Base-by-base conservation (phyloP, 2,329 filamentous ascomycete genomes). In the Fusarium buxicola region DNA sequence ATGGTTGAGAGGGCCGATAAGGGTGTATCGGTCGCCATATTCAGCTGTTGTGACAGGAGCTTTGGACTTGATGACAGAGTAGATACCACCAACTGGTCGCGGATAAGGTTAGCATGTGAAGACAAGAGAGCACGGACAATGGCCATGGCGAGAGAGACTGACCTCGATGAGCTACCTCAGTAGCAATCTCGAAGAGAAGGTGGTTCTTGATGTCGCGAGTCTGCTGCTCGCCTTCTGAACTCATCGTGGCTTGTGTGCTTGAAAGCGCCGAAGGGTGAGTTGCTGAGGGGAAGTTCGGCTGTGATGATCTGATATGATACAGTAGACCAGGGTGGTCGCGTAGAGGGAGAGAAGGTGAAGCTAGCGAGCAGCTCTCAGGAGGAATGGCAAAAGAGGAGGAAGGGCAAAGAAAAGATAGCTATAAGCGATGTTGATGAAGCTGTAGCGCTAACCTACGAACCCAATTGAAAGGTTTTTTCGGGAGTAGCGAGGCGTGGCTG, bases 1-100 rank as follows among this genome's bases (percentile, higher is more conserved):
- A 75, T 91, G 89, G 80, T 98, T 97, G 75, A 96, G 88, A 56
- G 95, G 95, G 2, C 95, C 95, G 76, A 99, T 94, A 66, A 98
- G 86, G 25, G 92, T 96, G 79, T 99, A 99, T 68, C 92, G 88
- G 58, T 97, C 93, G 78, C 95, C 95, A 95, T 98, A 99, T 79
- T 99, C 95, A 60, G 93, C 93, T 1, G 94, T 97, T 38, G 95
- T 98, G 61, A 98, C 95, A 46, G 95, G 94, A 32, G 95, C 94
- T 80, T 99, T 99, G 61, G 95, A 99, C 80, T 99, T 99, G 80
- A 99, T 89, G 67, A 99, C 95, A 13, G 94, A 98, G 84, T 99
- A 99, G 80, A 99, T 99, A 72, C 95, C 95, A 74, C 95, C 95
- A 61, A 99, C 95, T 96, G 55, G 13, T 55, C 34, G 51, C 44